Conservation (phyloP, 495 filamentous ascomycete species). For the Penicillium simplicissimum region DNA sequence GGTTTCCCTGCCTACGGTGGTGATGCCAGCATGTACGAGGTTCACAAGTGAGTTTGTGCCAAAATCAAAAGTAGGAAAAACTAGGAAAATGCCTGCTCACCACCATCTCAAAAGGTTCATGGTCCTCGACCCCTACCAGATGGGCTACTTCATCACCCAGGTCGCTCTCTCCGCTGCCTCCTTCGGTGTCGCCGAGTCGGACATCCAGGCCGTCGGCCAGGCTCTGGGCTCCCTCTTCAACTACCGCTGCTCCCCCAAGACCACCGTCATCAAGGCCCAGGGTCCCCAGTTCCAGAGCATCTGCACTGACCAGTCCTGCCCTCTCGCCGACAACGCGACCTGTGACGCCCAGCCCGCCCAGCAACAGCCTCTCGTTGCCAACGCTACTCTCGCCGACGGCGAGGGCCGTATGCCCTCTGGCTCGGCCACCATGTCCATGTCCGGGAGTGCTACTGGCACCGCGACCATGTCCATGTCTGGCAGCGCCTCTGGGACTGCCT, state of each 20-base stretch:
- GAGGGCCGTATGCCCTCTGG: conserved; percentile 13
- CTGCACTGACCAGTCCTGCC: conserved; percentile 43
- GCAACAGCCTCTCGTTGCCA: conserved; percentile 16
- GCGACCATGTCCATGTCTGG: not conserved
- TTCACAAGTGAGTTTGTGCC: conserved; percentile 44
- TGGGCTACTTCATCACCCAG: conserved; percentile 57
- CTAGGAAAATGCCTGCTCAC: not conserved
- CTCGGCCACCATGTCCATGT: not conserved
- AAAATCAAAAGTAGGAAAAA: too few species aligned
- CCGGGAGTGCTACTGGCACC: not conserved
- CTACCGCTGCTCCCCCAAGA: conserved; percentile 42
- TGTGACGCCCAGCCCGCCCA: conserved; percentile 19
- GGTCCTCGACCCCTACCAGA: conserved; percentile 47
- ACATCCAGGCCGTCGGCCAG: conserved; percentile 12
- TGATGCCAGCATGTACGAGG: conserved; percentile 44
- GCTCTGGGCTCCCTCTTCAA: conserved; percentile 46
- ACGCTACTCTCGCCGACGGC: conserved; percentile 19
- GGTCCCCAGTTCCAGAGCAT: conserved; percentile 47
- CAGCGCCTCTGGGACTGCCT: not conserved
- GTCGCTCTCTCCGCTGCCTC: conserved; percentile 50
- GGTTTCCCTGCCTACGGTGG: conserved; percentile 48
- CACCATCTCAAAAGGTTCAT: conserved; percentile 46
- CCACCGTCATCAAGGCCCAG: conserved; percentile 25
- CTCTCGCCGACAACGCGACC: conserved; percentile 29
- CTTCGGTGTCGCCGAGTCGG: conserved; percentile 48